phyloP scores from a whole-genome alignment of 768 basidiomycete species.

The Fomitopsis serialis region DNA sequence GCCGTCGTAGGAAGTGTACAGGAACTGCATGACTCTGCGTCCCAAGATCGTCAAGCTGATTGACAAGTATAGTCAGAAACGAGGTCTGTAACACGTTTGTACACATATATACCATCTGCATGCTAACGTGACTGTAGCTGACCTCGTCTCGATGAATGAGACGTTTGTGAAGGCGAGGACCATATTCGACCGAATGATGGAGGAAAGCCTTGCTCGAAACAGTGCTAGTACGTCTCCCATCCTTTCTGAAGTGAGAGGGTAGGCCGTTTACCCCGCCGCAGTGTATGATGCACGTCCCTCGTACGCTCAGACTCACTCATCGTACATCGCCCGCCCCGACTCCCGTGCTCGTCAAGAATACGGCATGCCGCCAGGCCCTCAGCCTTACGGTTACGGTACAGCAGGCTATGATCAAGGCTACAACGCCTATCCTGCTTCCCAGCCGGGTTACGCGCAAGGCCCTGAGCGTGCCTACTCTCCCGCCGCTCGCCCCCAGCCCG shows the following conservation, averaged over 20 bases:
- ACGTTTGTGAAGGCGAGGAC: constrained; percentile 84
- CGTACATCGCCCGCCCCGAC: constrained; percentile 26
- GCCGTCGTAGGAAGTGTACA: constrained; percentile 72
- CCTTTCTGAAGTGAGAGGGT: neutral
- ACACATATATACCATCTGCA: constrained; percentile 4
- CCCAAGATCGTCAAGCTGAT: constrained; percentile 96
- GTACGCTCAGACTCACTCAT: constrained; percentile 17
- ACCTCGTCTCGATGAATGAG: constrained; percentile 92
- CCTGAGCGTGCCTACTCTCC: constrained; percentile 21
- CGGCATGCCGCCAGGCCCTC: constrained; percentile 23
- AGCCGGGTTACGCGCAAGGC: constrained; percentile 22
- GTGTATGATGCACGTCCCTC: constrained; percentile 48
- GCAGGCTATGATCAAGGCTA: constrained; percentile 41
- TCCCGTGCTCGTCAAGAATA: constrained; percentile 29
- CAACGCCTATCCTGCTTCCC: constrained; percentile 30
- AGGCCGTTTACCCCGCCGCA: constrained; percentile 18
- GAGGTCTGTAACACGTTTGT: constrained; percentile 35
- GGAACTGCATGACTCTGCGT: constrained; percentile 80
- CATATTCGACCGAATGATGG: constrained; percentile 93
- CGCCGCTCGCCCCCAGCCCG: constrained; percentile 25
- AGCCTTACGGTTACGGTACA: constrained; percentile 50
- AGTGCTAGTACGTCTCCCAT: constrained; percentile 47
- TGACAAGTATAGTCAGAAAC: constrained; percentile 95
- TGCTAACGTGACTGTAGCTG: constrained; percentile 46
- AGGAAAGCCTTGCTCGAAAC: constrained; percentile 77